A percentile compares a stretch with the other conserved stretches of the same genome.
phyloP scores from a whole-genome alignment of 345 rosid genomes.

The Lepidium aucheri region DNA sequence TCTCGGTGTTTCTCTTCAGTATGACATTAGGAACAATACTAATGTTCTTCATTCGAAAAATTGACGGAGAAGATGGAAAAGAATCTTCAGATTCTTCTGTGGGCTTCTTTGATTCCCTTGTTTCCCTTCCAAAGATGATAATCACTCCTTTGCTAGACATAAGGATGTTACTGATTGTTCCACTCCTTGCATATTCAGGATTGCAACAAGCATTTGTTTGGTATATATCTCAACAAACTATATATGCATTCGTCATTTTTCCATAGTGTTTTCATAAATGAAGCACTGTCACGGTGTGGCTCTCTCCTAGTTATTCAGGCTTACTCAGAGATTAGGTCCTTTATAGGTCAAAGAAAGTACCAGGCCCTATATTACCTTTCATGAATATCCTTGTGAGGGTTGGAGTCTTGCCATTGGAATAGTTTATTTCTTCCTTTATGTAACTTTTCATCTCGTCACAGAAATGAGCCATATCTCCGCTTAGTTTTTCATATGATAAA shows the following conservation, averaged over 20 bases:
- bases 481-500: neutral
- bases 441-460: neutral
- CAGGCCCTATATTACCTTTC: neutral
- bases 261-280: neutral
- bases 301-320: neutral
- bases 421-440: neutral
- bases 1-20: constrained; percentile 60
- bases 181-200: constrained; percentile 86
- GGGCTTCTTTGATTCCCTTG: constrained; percentile 41
- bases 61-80: constrained; percentile 46
- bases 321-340: neutral
- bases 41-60: constrained; percentile 68
- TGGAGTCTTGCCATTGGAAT: neutral
- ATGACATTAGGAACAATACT: constrained; percentile 72
- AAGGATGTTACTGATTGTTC: constrained; percentile 74
- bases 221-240: constrained; percentile 27
- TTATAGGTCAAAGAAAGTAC: neutral
- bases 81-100: constrained; percentile 37
- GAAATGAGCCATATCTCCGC: neutral
- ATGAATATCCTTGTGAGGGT: neutral
- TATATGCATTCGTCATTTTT: neutral
- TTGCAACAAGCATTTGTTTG: constrained; percentile 95
- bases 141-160: constrained; percentile 58
- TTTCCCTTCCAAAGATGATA: constrained; percentile 46
- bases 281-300: neutral